phyloP scores from a whole-genome alignment of 257 asterid species.

The Lavandula angustifolia region DNA sequence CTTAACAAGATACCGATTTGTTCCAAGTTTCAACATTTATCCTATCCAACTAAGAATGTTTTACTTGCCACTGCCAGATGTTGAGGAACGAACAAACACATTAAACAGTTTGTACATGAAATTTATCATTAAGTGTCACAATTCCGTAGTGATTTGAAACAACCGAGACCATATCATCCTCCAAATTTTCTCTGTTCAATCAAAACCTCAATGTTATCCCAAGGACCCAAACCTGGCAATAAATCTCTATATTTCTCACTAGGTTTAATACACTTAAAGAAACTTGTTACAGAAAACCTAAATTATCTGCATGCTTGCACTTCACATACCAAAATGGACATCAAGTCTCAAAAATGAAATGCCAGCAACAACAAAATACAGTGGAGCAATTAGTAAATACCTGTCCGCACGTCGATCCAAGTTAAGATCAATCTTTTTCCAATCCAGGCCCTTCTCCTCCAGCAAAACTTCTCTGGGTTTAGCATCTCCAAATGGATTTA shows the following conservation, averaged over 20 bases:
- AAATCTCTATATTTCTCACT: not conserved
- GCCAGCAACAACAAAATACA: not conserved
- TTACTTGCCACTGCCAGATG: not conserved
- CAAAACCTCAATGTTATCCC: not conserved
- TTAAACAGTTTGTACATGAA: too few species aligned
- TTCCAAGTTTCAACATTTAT: not conserved
- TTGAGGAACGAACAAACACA: not conserved
- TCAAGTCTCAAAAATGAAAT: not conserved
- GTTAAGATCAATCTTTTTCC: constrained; percentile 91
- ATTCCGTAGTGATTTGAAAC: not conserved
- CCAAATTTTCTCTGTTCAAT: not conserved
- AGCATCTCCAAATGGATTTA: constrained; percentile 95
- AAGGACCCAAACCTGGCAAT: not conserved
- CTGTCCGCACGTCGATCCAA: constrained; percentile 80
- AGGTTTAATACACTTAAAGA: not conserved
- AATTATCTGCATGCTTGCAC: not conserved
- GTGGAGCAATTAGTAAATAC: constrained; percentile 31
- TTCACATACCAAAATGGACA: constrained; percentile 14
- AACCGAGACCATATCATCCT: not conserved
- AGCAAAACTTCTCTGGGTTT: constrained; percentile 97
- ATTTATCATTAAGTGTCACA: not conserved
- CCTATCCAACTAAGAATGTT: not conserved
- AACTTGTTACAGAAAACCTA: not conserved
- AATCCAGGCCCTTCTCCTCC: constrained; percentile 87
- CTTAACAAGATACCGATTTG: not conserved